These are phyloP conservation scores for Buxus sempervirens DNA, from an alignment of 164 flowering plant genomes.

Conservation along the genomic window DNA sequence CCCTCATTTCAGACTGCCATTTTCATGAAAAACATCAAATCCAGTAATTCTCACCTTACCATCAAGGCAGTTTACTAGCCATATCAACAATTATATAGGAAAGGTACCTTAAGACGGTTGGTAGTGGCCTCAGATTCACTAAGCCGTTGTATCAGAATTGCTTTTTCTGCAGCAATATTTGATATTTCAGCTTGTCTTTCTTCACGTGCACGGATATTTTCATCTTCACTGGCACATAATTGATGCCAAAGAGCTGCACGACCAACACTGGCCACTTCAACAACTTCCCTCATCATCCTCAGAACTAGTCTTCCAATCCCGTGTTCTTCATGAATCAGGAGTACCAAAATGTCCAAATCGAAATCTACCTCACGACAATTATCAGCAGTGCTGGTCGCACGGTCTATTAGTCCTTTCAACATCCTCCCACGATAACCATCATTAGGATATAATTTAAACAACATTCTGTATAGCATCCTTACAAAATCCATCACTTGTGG, in stretches of 20 bases:
- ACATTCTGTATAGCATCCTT: slow-evolving; percentile 65
- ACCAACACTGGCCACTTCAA: slow-evolving; percentile 90
- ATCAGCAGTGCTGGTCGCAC: slow-evolving; percentile 59
- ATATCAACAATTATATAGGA: slow-evolving; percentile 10
- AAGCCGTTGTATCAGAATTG: slow-evolving; percentile 58
- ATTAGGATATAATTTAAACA: slow-evolving; percentile 76
- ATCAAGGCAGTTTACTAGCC: neutral
- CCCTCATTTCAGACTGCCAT: slow-evolving; percentile 82
- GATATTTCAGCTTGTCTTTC: slow-evolving; percentile 65
- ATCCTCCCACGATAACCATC: slow-evolving; percentile 67
- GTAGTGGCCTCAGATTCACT: slow-evolving; percentile 75
- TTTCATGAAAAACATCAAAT: slow-evolving; percentile 6
- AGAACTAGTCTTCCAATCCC: slow-evolving; percentile 71
- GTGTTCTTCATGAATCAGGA: slow-evolving; percentile 42
- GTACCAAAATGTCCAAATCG: slow-evolving; percentile 74
- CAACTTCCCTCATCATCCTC: slow-evolving; percentile 91
- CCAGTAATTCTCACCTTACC: neutral
- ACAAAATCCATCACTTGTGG: slow-evolving; percentile 70
- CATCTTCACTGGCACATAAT: slow-evolving; percentile 86
- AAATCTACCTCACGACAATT: slow-evolving; percentile 62
- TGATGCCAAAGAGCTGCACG: slow-evolving; percentile 98
- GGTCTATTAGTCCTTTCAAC: slow-evolving; percentile 89
- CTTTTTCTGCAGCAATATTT: slow-evolving; percentile 62
- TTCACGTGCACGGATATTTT: slow-evolving; percentile 65
- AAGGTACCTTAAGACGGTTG: slow-evolving; percentile 78